These are phyloP conservation scores for Chaetomium strumarium DNA, from an alignment of 2,329 filamentous ascomycete genomes.

Conservation along the genomic window DNA sequence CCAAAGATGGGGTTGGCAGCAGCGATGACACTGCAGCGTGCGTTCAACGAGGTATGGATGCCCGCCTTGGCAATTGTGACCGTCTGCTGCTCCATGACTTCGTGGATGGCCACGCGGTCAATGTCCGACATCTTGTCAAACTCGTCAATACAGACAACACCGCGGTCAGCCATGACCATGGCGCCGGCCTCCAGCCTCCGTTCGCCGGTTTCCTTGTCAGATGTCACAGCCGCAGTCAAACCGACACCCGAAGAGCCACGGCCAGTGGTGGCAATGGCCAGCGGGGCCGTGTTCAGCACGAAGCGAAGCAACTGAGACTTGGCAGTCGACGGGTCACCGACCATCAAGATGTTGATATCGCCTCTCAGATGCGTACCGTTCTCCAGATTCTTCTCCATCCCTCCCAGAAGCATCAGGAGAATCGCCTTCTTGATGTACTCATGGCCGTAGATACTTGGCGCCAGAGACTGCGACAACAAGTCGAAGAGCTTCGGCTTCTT, in stretches of 20 bases:
- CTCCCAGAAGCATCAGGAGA: conserved; percentile 86
- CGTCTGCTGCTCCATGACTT: conserved; percentile 99
- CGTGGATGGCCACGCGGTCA: conserved; percentile 95
- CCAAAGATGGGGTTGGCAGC: conserved; percentile 97
- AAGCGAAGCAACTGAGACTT: conserved; percentile 98
- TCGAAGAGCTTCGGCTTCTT: conserved; percentile 95
- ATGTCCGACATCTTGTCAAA: conserved; percentile 99
- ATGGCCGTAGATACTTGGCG: conserved; percentile 94
- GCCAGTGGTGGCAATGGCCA: conserved; percentile 95
- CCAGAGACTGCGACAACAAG: conserved; percentile 85
- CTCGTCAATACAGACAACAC: conserved; percentile 97
- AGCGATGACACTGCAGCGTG: conserved; percentile 91
- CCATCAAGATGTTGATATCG: conserved; percentile 99
- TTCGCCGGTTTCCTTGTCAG: conserved; percentile 96
- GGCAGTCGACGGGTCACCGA: conserved; percentile 94
- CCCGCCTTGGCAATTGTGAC: conserved; percentile 98
- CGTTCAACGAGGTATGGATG: conserved; percentile 95
- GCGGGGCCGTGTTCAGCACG: conserved; percentile 90
- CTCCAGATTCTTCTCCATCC: conserved; percentile 97
- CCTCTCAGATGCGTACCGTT: conserved; percentile 97
- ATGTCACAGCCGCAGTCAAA: conserved; percentile 92
- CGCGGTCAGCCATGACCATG: conserved; percentile 96
- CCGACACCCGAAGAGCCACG: conserved; percentile 95
- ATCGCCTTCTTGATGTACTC: conserved; percentile 98
- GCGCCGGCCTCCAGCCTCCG: conserved; percentile 91